phyloP scores from a whole-genome alignment of 805 yeast genomes.

The Candida succiphila region DNA sequence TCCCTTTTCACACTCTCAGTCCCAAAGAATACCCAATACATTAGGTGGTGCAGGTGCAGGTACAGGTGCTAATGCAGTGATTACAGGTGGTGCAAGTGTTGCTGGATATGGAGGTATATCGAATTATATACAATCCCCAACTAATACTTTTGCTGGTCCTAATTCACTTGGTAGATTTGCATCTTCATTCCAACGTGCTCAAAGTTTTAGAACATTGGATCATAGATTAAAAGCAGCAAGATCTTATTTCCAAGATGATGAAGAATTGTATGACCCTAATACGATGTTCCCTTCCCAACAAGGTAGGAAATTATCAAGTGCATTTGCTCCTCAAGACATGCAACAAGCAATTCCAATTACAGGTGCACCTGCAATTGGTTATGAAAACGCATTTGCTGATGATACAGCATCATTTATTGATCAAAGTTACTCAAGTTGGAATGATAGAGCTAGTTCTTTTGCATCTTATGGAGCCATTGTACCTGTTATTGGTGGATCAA shows the following conservation, averaged over 20 bases:
- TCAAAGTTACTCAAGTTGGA: slow-evolving; percentile 18
- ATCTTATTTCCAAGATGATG: slow-evolving; percentile 54
- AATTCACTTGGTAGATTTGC: slow-evolving; percentile 75
- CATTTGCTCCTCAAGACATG: slow-evolving; percentile 21
- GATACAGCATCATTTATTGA: slow-evolving; percentile 34
- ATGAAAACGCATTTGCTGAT: slow-evolving; percentile 26
- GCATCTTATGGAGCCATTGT: slow-evolving; percentile 15
- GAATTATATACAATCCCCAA: slow-evolving; percentile 34
- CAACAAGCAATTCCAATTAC: slow-evolving; percentile 4
- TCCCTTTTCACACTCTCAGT: no score
- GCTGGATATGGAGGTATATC: no score
- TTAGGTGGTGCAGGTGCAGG: no score
- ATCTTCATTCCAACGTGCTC: slow-evolving; percentile 70
- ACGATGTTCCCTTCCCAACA: slow-evolving; percentile 54
- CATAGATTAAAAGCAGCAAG: slow-evolving; percentile 48
- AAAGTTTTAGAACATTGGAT: slow-evolving; percentile 48
- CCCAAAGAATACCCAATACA: no score
- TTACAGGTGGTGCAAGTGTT: no score
- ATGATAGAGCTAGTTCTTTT: slow-evolving; percentile 16
- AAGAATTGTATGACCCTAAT: slow-evolving; percentile 59
- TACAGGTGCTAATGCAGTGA: no score
- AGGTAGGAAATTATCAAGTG: slow-evolving; percentile 57
- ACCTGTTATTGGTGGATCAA: not conserved
- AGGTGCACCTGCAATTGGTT: slow-evolving; percentile 19
- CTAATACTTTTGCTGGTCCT: slow-evolving; percentile 53